Percentiles rank a stretch among this genome's conserved stretches.
Conservation (phyloP, 176 grass and related monocot species). For the Leersia perrieri region DNA sequence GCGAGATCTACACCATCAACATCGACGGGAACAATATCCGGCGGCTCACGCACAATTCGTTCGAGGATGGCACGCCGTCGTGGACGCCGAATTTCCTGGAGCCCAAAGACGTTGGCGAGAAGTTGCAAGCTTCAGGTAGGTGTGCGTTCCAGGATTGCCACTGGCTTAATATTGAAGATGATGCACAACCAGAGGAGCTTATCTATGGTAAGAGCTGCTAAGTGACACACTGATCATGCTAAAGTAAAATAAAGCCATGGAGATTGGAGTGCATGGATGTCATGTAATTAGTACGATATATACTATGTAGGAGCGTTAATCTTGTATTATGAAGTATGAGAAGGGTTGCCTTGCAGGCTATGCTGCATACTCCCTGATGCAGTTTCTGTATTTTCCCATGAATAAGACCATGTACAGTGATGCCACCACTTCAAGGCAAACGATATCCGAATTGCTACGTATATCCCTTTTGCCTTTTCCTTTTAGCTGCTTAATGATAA, state of each 20-base stretch:
- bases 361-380: not conserved
- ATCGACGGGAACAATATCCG: constrained; percentile 60
- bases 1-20: constrained; percentile 72
- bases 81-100: constrained; percentile 61
- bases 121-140: constrained; percentile 38
- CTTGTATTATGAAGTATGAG: not conserved
- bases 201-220: constrained; percentile 28
- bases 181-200: not conserved
- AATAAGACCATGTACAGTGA: not conserved
- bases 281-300: too few species aligned
- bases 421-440: not conserved
- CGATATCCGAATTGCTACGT: not conserved
- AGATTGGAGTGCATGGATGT: not conserved
- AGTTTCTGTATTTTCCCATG: not conserved
- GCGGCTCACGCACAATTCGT: constrained; percentile 83
- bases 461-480: not conserved
- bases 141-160: constrained; percentile 75
- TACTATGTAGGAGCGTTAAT: too few species aligned
- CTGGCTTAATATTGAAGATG: constrained; percentile 56
- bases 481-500: not conserved
- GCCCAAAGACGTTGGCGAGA: constrained; percentile 57
- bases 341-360: not conserved
- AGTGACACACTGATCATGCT: not conserved
- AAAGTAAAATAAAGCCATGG: not conserved
- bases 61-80: constrained; percentile 87